These are phyloP conservation scores for Plasmodium coatneyi DNA, from an alignment of 169 alveolate genomes.

Conservation along the genomic window DNA sequence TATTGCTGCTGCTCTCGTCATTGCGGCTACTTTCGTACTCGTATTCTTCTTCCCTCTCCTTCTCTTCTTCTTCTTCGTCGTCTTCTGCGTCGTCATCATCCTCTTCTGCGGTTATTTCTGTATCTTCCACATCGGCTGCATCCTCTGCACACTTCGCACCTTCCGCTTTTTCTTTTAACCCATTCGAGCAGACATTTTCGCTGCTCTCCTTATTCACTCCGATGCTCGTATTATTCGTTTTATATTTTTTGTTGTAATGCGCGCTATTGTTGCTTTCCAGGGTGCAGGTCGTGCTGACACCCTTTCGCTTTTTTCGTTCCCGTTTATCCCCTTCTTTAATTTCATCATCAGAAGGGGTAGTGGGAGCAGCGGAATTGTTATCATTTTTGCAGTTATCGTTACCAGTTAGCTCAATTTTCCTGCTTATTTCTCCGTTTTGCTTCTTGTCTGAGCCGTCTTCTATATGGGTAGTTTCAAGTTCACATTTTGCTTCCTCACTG, in stretches of 20 bases:
- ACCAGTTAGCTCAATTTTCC: background rate
- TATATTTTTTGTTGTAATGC: conserved; percentile 10
- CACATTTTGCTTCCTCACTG: background rate
- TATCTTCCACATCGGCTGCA: background rate
- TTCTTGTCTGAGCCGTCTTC: background rate
- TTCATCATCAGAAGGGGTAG: background rate
- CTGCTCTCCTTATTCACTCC: background rate
- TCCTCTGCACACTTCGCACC: background rate
- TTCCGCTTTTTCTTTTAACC: background rate
- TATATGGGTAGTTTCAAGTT: background rate
- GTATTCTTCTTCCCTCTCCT: background rate
- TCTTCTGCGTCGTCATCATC: background rate
- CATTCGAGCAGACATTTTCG: background rate
- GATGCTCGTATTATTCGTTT: background rate
- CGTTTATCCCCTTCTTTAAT: conserved; percentile 2
- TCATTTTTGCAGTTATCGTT: background rate
- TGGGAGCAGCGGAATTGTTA: background rate
- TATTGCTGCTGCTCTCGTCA: background rate
- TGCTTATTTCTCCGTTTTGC: background rate
- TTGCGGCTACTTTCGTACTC: conserved; percentile 22
- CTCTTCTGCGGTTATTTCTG: background rate
- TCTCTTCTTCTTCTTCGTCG: background rate
- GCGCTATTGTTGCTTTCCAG: background rate
- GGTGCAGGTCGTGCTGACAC: background rate
- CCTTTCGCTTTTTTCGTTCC: conserved; percentile 26